Conservation (phyloP, 169 alveolate species). For the Plasmodium fragile region DNA sequence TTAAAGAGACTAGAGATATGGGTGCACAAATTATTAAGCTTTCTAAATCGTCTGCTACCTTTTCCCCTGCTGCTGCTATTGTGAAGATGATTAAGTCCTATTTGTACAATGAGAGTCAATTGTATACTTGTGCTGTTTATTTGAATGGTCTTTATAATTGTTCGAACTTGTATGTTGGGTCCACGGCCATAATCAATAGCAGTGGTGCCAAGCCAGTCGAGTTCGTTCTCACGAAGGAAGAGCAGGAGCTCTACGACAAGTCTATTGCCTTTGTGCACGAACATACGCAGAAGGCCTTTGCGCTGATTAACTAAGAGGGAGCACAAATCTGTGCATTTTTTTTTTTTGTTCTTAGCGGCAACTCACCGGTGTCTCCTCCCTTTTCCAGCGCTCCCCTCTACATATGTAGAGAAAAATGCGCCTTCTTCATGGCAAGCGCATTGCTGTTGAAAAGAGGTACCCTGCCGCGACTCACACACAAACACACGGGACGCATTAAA, state of each 20-base stretch:
- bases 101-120: constrained; percentile 77
- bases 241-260: constrained; percentile 74
- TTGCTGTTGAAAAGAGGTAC: neutral
- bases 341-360: neutral
- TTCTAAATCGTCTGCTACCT: constrained; percentile 79
- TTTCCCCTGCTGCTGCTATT: constrained; percentile 86
- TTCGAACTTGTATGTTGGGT: constrained; percentile 80
- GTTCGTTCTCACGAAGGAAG: constrained; percentile 76
- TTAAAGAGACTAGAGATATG: constrained; percentile 80
- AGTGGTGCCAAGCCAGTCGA: constrained; percentile 78
- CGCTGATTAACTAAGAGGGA: constrained; percentile 1
- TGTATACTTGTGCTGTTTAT: constrained; percentile 83
- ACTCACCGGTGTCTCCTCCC: neutral
- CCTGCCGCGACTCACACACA: neutral
- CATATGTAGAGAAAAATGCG: neutral
- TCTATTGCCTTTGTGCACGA: constrained; percentile 50
- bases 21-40: constrained; percentile 82
- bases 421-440: neutral
- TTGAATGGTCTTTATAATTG: constrained; percentile 81
- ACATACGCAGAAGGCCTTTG: constrained; percentile 45
- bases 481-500: neutral
- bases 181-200: constrained; percentile 79
- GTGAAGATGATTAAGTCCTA: constrained; percentile 82
- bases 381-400: neutral
- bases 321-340: neutral